Base-by-base conservation (phyloP, 371 early-diverging fungal species). In the Mortierella sp. region DNA sequence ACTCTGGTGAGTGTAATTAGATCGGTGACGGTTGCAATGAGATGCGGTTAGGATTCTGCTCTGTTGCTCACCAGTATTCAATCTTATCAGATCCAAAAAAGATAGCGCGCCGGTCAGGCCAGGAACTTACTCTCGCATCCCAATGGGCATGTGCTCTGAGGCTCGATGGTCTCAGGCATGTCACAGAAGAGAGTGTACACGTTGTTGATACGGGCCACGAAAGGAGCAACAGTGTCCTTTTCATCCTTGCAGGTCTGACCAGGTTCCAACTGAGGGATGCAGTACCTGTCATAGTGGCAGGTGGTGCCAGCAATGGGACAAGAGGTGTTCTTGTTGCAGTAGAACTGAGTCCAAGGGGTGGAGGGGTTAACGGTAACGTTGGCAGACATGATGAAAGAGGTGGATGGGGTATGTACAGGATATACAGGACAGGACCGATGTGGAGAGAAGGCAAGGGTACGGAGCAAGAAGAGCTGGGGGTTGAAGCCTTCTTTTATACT, bases 141-240 rank as follows among this genome's bases (percentile, higher is more conserved):
- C 44, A 60, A 34, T 41, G 76, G 76, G 69, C 76, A 74, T 29
- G 61, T 63, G 41, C 21, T 45, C 69, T 76, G 76, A 31, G 44
- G 10, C 24, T 44, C 22, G 50, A 68, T 29, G 22, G 22, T 27
- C 5, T 47, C 17, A 12, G 76, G 76, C 69, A 76, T 68, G 21
- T 76, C 76, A 46, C 76, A 76, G 62, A 43, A 76, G 24, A 60
- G 49, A 19, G 60, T 46, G 65, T 76, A 76, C 54, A 64, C 48
- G 45, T 76, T 76, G 58, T 68, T 40, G 60, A 68, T 27, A 64
- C 76, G 76, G 54, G 76, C 76, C 6, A 76, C 58, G 51, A 76
- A 76, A 34, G 76, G 76, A 37, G 60, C 69, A 22, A 64, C 51
- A 22, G 45, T 34, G 27, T 76, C 76, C 52, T 68, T 61, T 1